Conservation (phyloP, 2,329 filamentous ascomycete species). For the Aspergillus jensenii region DNA sequence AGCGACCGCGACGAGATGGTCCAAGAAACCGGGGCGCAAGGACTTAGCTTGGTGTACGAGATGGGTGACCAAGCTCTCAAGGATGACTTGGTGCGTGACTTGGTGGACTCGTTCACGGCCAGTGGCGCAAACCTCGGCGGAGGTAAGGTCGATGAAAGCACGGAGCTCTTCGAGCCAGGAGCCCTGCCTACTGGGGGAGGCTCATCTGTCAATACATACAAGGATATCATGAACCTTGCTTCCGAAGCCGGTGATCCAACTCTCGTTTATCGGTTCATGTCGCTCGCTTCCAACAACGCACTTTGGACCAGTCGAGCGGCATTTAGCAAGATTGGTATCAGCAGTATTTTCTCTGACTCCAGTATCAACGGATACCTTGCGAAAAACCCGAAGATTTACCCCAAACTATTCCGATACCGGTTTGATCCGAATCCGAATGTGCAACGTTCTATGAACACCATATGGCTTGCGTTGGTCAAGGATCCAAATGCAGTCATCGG, state of each 20-base stretch:
- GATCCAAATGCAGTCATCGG: conserved; percentile 76
- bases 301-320: conserved; percentile 97
- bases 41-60: conserved; percentile 89
- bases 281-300: conserved; percentile 88
- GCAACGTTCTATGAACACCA: conserved; percentile 92
- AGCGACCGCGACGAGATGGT: conserved; percentile 89
- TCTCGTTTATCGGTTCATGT: conserved; percentile 99
- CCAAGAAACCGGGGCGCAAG: conserved; percentile 90
- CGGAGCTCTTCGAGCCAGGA: conserved; percentile 89
- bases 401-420: conserved; percentile 89
- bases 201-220: conserved; percentile 89
- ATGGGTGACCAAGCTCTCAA: conserved; percentile 80
- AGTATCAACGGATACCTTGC: conserved; percentile 64
- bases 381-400: conserved; percentile 89
- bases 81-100: conserved; percentile 78
- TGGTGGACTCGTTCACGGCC: conserved; percentile 86
- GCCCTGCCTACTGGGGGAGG: conserved; percentile 87
- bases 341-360: conserved; percentile 86
- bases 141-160: conserved; percentile 82
- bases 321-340: conserved; percentile 90
- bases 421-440: conserved; percentile 96
- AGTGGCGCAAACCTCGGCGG: conserved; percentile 59
- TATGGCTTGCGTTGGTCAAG: conserved; percentile 95
- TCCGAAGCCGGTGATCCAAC: conserved; percentile 94
- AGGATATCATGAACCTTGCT: conserved; percentile 93